These are phyloP conservation scores for Coemansia sp. DNA, from an alignment of 192 early-diverging fungal species.

Conservation along the genomic window DNA sequence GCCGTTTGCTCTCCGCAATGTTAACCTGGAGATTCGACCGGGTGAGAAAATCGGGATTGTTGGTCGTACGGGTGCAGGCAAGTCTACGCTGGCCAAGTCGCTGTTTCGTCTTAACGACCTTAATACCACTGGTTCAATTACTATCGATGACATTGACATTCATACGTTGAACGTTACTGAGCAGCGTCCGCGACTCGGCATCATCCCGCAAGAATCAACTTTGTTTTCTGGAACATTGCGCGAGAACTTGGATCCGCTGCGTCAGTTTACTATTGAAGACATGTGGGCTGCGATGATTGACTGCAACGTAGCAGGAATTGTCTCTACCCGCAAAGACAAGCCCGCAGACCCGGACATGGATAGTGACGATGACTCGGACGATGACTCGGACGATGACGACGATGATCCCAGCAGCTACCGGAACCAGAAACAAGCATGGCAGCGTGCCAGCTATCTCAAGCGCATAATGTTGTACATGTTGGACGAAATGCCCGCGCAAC, in stretches of 20 bases:
- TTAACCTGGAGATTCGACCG: constrained; percentile 51
- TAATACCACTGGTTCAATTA: constrained; percentile 50
- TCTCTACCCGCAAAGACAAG: not conserved
- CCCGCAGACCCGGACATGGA: not conserved
- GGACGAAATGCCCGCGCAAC: constrained; percentile 5
- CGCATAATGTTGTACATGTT: constrained; percentile 7
- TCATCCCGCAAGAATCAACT: constrained; percentile 70
- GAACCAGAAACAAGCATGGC: constrained; percentile 11
- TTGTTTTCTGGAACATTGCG: constrained; percentile 68
- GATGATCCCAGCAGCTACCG: constrained; percentile 1
- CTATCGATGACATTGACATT: constrained; percentile 79
- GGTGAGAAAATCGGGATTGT: constrained; percentile 65
- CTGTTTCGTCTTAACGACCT: constrained; percentile 62
- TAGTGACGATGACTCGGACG: not conserved
- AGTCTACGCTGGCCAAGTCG: constrained; percentile 59
- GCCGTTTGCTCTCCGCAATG: constrained; percentile 28
- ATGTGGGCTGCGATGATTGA: constrained; percentile 62
- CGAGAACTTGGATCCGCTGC: constrained; percentile 78
- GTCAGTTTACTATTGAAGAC: constrained; percentile 63
- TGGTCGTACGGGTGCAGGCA: constrained; percentile 62
- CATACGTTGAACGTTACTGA: constrained; percentile 64
- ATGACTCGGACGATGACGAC: constrained; percentile 5
- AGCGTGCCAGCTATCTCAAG: constrained; percentile 8
- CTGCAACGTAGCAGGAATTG: not conserved
- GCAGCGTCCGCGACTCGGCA: constrained; percentile 54